These are phyloP conservation scores for Penicillium antarcticum DNA, from an alignment of 495 filamentous ascomycete genomes.

Conservation along the genomic window DNA sequence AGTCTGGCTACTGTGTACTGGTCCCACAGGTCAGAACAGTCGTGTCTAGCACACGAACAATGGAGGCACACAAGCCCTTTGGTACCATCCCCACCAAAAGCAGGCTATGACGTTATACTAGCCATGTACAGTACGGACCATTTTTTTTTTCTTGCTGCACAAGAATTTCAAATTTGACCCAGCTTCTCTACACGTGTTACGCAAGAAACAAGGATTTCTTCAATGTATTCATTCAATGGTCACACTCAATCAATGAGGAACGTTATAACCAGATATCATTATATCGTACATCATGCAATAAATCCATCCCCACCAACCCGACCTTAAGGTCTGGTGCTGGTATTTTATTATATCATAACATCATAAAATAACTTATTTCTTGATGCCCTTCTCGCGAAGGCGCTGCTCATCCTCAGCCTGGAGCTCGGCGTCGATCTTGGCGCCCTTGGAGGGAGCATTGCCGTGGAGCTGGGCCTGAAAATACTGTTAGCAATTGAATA, in stretches of 20 bases:
- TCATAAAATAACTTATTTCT: slow-evolving; percentile 27
- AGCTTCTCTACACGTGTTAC: not conserved
- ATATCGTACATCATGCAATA: slow-evolving; percentile 22
- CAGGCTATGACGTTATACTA: no score
- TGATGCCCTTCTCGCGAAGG: slow-evolving; percentile 58
- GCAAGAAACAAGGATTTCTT: not conserved
- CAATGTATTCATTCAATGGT: slow-evolving; percentile 2
- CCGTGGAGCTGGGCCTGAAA: slow-evolving; percentile 65
- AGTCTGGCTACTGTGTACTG: no score
- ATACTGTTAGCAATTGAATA: not conserved
- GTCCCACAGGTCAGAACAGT: no score
- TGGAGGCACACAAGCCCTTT: no score
- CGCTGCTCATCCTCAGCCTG: slow-evolving; percentile 66
- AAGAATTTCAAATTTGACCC: no score
- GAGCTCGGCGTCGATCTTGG: slow-evolving; percentile 67
- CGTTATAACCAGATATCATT: slow-evolving; percentile 7
- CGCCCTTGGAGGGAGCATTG: slow-evolving; percentile 67
- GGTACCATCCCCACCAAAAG: no score
- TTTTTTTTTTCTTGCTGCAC: no score
- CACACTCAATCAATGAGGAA: not conserved
- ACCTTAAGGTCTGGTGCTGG: not conserved
- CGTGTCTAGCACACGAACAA: no score
- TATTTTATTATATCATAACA: slow-evolving; percentile 15
- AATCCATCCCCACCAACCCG: not conserved
- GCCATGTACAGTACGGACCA: no score